phyloP scores from a whole-genome alignment of 2,329 filamentous ascomycete species.

The Ustulina deusta region DNA sequence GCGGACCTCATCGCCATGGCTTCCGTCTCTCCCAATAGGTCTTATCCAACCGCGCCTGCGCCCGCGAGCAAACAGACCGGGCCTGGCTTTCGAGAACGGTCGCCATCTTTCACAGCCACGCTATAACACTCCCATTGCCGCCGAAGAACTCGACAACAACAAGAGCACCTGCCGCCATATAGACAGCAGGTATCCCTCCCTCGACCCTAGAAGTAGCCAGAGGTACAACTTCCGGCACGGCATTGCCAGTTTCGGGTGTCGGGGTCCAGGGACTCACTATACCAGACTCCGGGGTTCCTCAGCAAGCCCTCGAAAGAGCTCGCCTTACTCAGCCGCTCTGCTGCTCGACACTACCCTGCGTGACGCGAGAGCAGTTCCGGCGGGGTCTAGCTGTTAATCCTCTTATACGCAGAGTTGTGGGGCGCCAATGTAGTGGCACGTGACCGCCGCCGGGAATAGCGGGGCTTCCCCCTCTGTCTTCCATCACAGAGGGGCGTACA shows the following conservation, averaged over 20 bases:
- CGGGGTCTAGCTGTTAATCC: slow-evolving; percentile 26
- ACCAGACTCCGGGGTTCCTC: slow-evolving; percentile 21
- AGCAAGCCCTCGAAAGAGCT: slow-evolving; percentile 2
- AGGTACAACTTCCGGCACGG: slow-evolving; percentile 21
- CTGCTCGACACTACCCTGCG: slow-evolving; percentile 14
- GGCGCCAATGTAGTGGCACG: no score
- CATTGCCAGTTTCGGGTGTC: slow-evolving; percentile 15
- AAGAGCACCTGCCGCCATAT: slow-evolving; percentile 11
- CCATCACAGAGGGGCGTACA: no score
- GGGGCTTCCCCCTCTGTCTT: no score
- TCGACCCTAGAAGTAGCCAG: slow-evolving; percentile 12
- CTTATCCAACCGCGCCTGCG: slow-evolving; percentile 28
- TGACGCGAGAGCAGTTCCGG: slow-evolving; percentile 14
- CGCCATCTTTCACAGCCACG: slow-evolving; percentile 24
- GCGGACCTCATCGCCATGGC: slow-evolving; percentile 8
- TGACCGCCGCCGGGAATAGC: no score
- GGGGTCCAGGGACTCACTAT: slow-evolving; percentile 27
- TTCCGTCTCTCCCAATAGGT: slow-evolving; percentile 25
- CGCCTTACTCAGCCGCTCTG: slow-evolving; percentile 17
- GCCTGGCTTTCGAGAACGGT: slow-evolving; percentile 24
- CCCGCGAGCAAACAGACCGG: slow-evolving; percentile 17
- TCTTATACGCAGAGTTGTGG: slow-evolving; percentile 24
- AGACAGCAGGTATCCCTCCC: slow-evolving; percentile 20
- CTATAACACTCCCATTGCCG: slow-evolving; percentile 6
- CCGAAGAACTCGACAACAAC: slow-evolving; percentile 5